Conservation (phyloP, 73 alveolate species). For the Uronychia binucleata region DNA sequence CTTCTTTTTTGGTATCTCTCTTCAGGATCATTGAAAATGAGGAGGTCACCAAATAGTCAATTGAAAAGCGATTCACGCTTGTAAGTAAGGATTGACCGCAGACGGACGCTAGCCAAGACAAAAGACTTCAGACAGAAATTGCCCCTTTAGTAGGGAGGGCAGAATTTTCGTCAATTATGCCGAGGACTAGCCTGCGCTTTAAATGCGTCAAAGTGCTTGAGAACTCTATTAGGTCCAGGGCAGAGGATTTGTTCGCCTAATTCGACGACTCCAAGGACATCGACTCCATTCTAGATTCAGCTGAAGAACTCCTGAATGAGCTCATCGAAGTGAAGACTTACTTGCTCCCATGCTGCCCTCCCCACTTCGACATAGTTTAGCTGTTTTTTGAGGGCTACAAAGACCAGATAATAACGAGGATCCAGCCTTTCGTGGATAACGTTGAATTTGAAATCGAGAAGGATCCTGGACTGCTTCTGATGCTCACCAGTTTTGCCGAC, state of each 20-base stretch:
- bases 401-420: not conserved
- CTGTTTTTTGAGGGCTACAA: slow-evolving; percentile 9
- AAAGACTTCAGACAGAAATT: not conserved
- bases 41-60: not conserved
- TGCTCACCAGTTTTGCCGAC: slow-evolving; percentile 13
- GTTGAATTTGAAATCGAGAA: slow-evolving; percentile 10
- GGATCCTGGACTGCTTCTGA: slow-evolving; percentile 12
- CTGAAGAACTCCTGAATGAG: not conserved
- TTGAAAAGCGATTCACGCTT: not conserved
- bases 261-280: not conserved
- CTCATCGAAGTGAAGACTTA: not conserved
- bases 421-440: slow-evolving; percentile 15
- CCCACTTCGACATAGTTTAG: slow-evolving; percentile 12
- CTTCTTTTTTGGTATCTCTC: not conserved
- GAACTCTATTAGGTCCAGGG: not conserved
- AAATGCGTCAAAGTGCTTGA: not conserved
- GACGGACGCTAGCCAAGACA: not conserved
- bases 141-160: too few relatives aligned
- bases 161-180: too few relatives aligned
- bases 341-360: slow-evolving; percentile 2
- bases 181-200: too few relatives aligned
- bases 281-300: not conserved
- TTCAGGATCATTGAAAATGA: not conserved
- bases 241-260: not conserved
- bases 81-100: not conserved